These are phyloP conservation scores for Solanum medicagineum DNA, from an alignment of 257 asterid species.

Conservation along the genomic window DNA sequence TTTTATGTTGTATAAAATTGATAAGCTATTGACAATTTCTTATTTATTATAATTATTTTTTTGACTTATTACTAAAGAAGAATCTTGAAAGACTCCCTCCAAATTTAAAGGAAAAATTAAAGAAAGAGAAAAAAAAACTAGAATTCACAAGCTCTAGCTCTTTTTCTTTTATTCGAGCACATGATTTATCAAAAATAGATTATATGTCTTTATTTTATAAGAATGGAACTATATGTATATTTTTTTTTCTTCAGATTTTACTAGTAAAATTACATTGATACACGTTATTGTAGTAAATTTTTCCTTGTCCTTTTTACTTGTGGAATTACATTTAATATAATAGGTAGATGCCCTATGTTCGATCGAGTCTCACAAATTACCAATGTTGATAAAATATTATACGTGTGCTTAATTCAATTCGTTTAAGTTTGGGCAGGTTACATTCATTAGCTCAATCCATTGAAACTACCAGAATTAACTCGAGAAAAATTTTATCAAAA, in stretches of 20 bases:
- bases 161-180: not conserved
- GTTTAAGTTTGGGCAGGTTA: no score
- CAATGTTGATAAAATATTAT: fast-evolving
- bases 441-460: no score
- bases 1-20: not conserved
- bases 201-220: not conserved
- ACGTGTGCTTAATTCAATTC: not conserved
- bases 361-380: not conserved
- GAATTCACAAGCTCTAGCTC: not conserved
- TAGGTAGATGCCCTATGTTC: not conserved
- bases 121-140: no score
- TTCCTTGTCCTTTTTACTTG: not conserved
- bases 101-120: not conserved
- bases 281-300: fast-evolving
- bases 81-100: not conserved
- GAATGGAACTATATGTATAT: fast-evolving
- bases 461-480: no score
- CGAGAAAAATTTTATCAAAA: no score
- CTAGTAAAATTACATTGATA: fast-evolving
- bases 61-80: not conserved
- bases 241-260: fast-evolving
- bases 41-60: not conserved
- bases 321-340: not conserved
- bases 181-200: not conserved
- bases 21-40: not conserved